Evolutionary conservation across 306 rosid species (phyloP), one percentile per base, ranked within the genome.

Genomic region (Trifolium fragiferum): DNA sequence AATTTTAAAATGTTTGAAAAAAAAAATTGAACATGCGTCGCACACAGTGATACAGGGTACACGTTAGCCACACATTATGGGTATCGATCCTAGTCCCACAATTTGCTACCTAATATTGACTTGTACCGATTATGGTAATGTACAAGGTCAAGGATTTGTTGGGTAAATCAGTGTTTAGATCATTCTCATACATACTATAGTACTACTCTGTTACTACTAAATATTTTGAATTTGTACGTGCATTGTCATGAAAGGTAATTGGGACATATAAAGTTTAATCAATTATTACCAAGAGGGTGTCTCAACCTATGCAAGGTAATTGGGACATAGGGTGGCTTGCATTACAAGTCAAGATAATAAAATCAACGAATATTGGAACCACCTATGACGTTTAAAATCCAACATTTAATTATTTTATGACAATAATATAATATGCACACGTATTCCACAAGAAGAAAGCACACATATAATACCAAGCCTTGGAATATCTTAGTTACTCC

Each of bases 51-150:
- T 0, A 49, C 21, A 46, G 23, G 8, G 66, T 51, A 59, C 75
- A 57, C 43, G 78, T 75, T 41, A 54, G 18, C 72, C 23, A 55
- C 58, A 14, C 27, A 54, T 69, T 66, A 55, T 33, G n/a, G n/a
- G n/a, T n/a, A 27, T 32, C n/a, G n/a, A 75, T 61, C 51, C 15
- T 33, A 49, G 55, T 57, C 40, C 79, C 83, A 21, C 54, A 68
- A 74, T 70, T 66, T 78, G 73, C 47, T 70, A 84, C 85, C 88
- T 78, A 84, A 71, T 74, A 35, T 75, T 84, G 88, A 84, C 88
- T 84, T 23, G 4, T 32, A 40, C 73, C 76, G 61, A 68, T 43
- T 55, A 33, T 68, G 70, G 76, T 51, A 3, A 3, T 68, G 55
- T 61, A 33, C 44, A 55, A 78, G 76, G 85, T 84, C 85, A 84